Percentiles rank a stretch among this genome's conserved stretches.
phyloP scores from a whole-genome alignment of 164 flowering plant species.

The Annona cherimola region DNA sequence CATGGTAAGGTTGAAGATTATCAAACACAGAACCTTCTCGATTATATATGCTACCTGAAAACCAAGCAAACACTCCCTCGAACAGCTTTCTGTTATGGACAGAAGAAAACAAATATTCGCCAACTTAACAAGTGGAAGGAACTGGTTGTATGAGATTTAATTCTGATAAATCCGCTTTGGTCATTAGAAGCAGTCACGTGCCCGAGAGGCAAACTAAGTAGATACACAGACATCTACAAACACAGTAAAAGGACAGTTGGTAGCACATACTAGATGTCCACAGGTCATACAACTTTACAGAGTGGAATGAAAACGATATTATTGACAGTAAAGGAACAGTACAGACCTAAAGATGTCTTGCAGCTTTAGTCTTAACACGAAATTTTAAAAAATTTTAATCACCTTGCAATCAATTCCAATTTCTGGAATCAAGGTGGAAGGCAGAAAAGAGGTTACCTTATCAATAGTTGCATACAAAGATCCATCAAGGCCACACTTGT shows the following conservation, averaged over 20 bases:
- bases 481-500: conserved; percentile 66
- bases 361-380: neutral
- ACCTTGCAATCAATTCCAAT: neutral
- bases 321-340: too few relatives aligned
- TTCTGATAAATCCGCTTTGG: neutral
- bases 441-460: conserved; percentile 30
- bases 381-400: neutral
- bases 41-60: too few relatives aligned
- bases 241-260: neutral
- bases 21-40: too few relatives aligned
- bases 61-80: too few relatives aligned
- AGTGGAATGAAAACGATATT: neutral
- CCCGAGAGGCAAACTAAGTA: neutral
- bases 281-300: neutral
- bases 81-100: too few relatives aligned
- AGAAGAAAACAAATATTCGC: too few relatives aligned
- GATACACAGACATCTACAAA: neutral
- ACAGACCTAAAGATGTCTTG: neutral
- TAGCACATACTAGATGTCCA: neutral
- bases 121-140: too few relatives aligned
- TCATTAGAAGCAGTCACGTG: neutral
- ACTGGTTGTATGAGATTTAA: too few relatives aligned
- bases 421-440: neutral
- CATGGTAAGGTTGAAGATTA: too few relatives aligned
- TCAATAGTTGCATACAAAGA: conserved; percentile 49